Percentiles rank a stretch among this genome's conserved stretches.
phyloP scores from a whole-genome alignment of 1,284 basidiomycete species.

The Cutaneotrichosporon spelunceum region DNA sequence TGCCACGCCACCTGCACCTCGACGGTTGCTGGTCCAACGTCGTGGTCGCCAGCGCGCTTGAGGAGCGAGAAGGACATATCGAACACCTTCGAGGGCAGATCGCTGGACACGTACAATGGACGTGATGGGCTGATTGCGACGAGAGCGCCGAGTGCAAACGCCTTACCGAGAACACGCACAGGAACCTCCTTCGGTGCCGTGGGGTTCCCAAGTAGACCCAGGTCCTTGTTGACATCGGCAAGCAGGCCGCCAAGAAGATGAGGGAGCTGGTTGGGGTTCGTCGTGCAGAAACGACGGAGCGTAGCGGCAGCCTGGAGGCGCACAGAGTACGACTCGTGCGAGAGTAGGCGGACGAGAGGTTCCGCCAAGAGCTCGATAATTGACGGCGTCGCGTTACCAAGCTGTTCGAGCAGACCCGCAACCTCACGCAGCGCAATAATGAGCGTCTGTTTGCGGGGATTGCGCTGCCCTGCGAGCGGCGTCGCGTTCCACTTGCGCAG shows the following conservation, averaged over 20 bases:
- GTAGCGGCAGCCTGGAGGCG: slow-evolving; percentile 83
- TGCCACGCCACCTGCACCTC: slow-evolving; percentile 97
- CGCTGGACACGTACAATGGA: slow-evolving; percentile 92
- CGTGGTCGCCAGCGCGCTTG: slow-evolving; percentile 86
- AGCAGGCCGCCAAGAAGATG: slow-evolving; percentile 78
- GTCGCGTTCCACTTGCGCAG: slow-evolving; percentile 83
- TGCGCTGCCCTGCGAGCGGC: slow-evolving; percentile 77
- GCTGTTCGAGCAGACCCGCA: slow-evolving; percentile 76
- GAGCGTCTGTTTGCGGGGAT: slow-evolving; percentile 69
- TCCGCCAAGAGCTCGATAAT: slow-evolving; percentile 87
- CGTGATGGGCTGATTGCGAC: slow-evolving; percentile 80
- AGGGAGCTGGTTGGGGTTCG: slow-evolving; percentile 78
- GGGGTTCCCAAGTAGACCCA: slow-evolving; percentile 58
- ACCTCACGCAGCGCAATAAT: slow-evolving; percentile 78
- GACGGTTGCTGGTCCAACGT: slow-evolving; percentile 71
- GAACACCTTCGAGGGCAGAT: slow-evolving; percentile 83
- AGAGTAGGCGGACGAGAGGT: slow-evolving; percentile 76
- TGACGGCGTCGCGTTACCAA: slow-evolving; percentile 85
- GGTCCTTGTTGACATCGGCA: slow-evolving; percentile 68
- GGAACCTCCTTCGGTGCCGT: slow-evolving; percentile 70
- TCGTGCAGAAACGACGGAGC: slow-evolving; percentile 82
- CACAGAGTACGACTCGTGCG: slow-evolving; percentile 82
- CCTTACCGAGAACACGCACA: slow-evolving; percentile 74
- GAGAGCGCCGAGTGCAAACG: slow-evolving; percentile 82
- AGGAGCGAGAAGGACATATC: slow-evolving; percentile 86